Conservation (phyloP, 352 stramenopile species). For the Pythium sp. region DNA sequence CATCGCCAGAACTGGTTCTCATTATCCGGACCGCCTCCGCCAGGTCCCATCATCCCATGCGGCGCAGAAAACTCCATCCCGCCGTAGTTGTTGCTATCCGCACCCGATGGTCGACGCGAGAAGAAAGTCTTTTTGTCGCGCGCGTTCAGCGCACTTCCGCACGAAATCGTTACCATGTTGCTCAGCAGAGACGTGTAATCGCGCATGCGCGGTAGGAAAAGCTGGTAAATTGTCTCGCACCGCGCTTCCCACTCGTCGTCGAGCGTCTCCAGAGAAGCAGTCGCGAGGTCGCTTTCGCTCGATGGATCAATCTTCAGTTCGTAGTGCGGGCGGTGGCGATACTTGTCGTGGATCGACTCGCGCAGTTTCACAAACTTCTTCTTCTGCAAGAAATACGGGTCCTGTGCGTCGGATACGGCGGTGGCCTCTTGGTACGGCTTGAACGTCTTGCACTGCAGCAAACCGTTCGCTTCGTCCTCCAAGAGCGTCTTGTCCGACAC, state of each 20-base stretch:
- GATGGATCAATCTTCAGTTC: conserved; percentile 48
- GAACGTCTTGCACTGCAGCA: conserved; percentile 70
- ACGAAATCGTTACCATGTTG: conserved; percentile 66
- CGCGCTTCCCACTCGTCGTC: conserved; percentile 77
- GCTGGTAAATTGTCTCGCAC: conserved; percentile 65
- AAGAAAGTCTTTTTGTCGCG: conserved; percentile 84
- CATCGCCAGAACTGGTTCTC: conserved; percentile 80
- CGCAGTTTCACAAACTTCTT: conserved; percentile 66
- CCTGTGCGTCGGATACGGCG: conserved; percentile 48
- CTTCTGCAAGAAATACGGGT: conserved; percentile 71
- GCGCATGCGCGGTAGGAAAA: conserved; percentile 68
- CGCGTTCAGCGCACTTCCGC: conserved; percentile 60
- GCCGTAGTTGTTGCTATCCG: conserved; percentile 32
- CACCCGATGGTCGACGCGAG: conserved; percentile 51
- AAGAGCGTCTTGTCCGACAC: conserved; percentile 39
- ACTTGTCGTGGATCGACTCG: conserved; percentile 68
- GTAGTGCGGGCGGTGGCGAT: conserved; percentile 60
- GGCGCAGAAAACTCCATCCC: conserved; percentile 42
- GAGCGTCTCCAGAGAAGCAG: conserved; percentile 35
- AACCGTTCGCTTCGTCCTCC: conserved; percentile 46
- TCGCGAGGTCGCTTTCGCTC: conserved; percentile 46
- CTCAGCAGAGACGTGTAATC: conserved; percentile 67
- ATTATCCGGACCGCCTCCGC: conserved; percentile 24
- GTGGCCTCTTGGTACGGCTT: conserved; percentile 51
- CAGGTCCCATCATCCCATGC: conserved; percentile 20